Conservation (phyloP, 768 basidiomycete species). For the Leccinum boreale region DNA sequence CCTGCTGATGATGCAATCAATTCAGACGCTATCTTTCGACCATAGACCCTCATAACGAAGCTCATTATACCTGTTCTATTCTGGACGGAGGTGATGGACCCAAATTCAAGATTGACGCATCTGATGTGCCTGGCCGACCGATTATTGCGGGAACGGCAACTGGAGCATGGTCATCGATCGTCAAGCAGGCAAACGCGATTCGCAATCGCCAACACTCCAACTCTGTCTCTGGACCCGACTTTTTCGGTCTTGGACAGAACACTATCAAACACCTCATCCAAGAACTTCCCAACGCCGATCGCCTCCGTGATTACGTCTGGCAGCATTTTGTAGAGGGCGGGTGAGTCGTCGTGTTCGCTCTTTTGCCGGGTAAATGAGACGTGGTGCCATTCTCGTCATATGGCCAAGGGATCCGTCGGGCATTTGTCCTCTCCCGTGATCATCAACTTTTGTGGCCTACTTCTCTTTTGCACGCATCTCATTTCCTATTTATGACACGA, state of each 20-base stretch:
- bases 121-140: constrained; percentile 66
- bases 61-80: constrained; percentile 80
- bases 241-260: constrained; percentile 84
- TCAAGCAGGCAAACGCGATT: constrained; percentile 77
- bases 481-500: constrained; percentile 32
- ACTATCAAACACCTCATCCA: constrained; percentile 91
- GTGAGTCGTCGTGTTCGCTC: constrained; percentile 49
- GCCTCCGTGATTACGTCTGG: constrained; percentile 80
- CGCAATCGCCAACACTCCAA: constrained; percentile 82
- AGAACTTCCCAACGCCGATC: constrained; percentile 70
- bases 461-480: constrained; percentile 21
- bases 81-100: constrained; percentile 83
- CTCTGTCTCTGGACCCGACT: constrained; percentile 85
- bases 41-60: constrained; percentile 59
- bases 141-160: constrained; percentile 86
- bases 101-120: constrained; percentile 79
- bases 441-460: constrained; percentile 17
- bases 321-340: constrained; percentile 84
- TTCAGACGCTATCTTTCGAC: constrained; percentile 77
- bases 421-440: constrained; percentile 8
- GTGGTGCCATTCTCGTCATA: constrained; percentile 1
- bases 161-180: constrained; percentile 82
- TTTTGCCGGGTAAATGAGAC: constrained; percentile 12
- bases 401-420: constrained; percentile 7
- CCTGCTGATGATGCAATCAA: background rate